Conservation (phyloP, 257 asterid genomes). For the Primulina eburnea region DNA sequence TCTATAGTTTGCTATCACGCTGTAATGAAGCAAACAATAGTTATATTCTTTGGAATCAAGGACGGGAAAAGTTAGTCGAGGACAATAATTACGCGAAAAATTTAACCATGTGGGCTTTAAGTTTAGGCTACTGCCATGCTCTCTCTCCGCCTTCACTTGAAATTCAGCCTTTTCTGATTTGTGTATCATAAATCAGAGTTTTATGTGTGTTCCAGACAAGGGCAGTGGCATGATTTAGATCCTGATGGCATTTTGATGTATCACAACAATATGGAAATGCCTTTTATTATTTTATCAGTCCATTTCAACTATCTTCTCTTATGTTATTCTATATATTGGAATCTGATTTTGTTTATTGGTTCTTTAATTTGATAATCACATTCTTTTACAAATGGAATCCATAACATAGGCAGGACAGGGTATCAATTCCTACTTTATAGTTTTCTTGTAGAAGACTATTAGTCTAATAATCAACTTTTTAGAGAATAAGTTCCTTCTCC, state of each 20-base stretch:
- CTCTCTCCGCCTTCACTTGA: neutral
- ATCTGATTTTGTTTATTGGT: neutral
- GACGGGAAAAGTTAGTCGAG: neutral
- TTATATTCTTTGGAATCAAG: neutral
- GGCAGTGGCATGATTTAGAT: neutral
- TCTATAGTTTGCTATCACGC: neutral
- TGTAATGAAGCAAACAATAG: neutral
- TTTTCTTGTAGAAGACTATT: neutral
- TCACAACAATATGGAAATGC: neutral
- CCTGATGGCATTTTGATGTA: neutral
- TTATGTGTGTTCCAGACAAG: neutral
- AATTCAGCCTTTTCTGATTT: neutral
- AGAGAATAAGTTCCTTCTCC: conserved; percentile 23
- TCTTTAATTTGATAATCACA: neutral
- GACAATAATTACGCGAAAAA: neutral
- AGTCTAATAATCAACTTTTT: neutral
- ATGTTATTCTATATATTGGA: neutral
- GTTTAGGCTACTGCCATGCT: neutral
- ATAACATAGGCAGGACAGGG: neutral
- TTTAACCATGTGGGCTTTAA: neutral
- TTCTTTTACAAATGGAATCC: neutral
- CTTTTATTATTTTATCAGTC: neutral
- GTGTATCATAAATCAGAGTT: neutral
- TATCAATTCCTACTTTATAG: neutral
- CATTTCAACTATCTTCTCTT: neutral